Evolutionary conservation across 495 filamentous ascomycete genomes (phyloP).

Genomic region (Tuber magnatum): DNA sequence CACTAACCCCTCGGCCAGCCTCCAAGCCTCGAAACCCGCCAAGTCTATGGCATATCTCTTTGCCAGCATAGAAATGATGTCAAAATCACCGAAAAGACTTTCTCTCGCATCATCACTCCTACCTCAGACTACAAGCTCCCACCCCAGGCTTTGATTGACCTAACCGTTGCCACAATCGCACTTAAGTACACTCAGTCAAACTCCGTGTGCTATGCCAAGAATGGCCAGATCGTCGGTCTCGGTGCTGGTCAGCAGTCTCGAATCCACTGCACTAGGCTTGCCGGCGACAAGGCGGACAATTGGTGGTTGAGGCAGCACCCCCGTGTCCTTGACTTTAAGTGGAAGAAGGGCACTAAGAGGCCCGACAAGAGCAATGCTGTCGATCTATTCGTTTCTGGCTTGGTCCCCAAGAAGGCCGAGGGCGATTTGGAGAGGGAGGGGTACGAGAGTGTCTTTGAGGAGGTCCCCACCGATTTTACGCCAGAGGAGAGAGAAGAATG

Average conservation of each 20-base stretch:
- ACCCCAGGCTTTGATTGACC: slow-evolving; percentile 74
- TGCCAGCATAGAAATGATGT: slow-evolving; percentile 88
- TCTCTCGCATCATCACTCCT: slow-evolving; percentile 73
- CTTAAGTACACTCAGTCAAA: slow-evolving; percentile 98
- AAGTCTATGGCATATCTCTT: slow-evolving; percentile 79
- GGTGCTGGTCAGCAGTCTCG: slow-evolving; percentile 95
- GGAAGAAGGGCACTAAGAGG: slow-evolving; percentile 93
- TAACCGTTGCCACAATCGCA: slow-evolving; percentile 92
- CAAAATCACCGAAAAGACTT: slow-evolving; percentile 73
- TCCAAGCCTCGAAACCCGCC: slow-evolving; percentile 64
- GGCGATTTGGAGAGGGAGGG: slow-evolving; percentile 67
- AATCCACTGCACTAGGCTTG: slow-evolving; percentile 95
- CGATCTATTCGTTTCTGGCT: slow-evolving; percentile 82
- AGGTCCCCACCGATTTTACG: slow-evolving; percentile 77
- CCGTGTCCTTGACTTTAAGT: slow-evolving; percentile 76
- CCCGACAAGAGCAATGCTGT: slow-evolving; percentile 97
- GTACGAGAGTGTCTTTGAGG: slow-evolving; percentile 85
- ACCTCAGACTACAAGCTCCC: slow-evolving; percentile 66
- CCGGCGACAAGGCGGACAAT: slow-evolving; percentile 98
- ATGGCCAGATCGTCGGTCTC: slow-evolving; percentile 88
- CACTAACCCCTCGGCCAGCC: slow-evolving; percentile 45
- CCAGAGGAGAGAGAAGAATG: slow-evolving; percentile 75
- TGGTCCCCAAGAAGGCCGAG: slow-evolving; percentile 57
- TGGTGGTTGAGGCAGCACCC: slow-evolving; percentile 99
- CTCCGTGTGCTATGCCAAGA: slow-evolving; percentile 93